A percentile compares a stretch with the other conserved stretches of the same genome.
phyloP scores from a whole-genome alignment of 164 flowering plant species.

The Stephania yunnanensis region DNA sequence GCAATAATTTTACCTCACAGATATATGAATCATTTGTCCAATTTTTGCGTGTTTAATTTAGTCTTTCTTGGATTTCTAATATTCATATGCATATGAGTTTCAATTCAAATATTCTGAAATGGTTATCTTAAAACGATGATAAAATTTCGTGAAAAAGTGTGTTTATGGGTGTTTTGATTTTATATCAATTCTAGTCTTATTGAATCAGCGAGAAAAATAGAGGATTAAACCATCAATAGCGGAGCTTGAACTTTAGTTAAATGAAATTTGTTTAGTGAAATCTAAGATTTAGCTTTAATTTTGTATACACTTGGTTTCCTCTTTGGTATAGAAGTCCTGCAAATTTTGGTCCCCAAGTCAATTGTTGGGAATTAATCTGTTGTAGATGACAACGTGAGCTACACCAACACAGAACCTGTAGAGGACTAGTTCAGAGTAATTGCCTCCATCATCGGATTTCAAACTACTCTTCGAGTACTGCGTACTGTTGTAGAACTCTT shows the following conservation, averaged over 20 bases:
- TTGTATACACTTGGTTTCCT: neutral
- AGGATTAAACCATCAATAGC: neutral
- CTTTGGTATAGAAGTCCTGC: neutral
- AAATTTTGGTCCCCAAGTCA: neutral
- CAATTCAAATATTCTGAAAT: neutral
- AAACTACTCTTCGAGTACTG: no score
- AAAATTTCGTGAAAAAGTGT: neutral
- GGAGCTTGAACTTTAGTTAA: neutral
- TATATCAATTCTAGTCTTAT: neutral
- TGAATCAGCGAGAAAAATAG: neutral
- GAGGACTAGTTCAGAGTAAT: no score
- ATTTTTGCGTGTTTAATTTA: neutral
- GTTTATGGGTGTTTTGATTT: slow-evolving; percentile 3
- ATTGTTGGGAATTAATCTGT: neutral
- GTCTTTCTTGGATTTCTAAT: slow-evolving; percentile 9
- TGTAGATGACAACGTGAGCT: no score
- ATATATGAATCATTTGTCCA: neutral
- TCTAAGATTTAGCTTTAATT: neutral
- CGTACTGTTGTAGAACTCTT: no score
- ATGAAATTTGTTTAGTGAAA: neutral
- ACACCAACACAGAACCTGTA: no score
- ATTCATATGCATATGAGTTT: slow-evolving; percentile 7
- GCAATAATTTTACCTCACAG: no score
- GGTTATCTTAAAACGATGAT: slow-evolving; percentile 6
- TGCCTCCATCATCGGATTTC: no score